Evolutionary conservation across 1,139 yeast genomes (phyloP), one percentile per base, ranked within the genome.

Genomic region (Pichia sp.): DNA sequence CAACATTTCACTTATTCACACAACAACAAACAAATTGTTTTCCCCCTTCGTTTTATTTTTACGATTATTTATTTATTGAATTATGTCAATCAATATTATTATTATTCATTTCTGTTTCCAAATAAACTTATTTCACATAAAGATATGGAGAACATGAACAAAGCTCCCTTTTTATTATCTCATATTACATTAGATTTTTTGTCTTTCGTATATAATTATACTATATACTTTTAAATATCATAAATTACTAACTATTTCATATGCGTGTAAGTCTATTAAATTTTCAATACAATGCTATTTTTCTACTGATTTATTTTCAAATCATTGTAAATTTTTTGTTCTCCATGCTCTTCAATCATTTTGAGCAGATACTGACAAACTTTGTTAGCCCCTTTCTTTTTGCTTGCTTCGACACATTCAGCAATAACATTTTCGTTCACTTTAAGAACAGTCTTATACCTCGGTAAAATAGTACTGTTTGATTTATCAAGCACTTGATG

Each of bases 291-390:
- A n/a, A n/a, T n/a, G n/a, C n/a, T n/a, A n/a, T n/a, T n/a, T n/a
- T n/a, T n/a, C n/a, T n/a, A n/a, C n/a, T n/a, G n/a, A n/a, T n/a
- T n/a, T 26, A 26, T 6, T 26, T 25, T 26, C 30, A n/a, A 26
- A 26, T 26, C 12, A 26, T 26, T 14, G 15, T 14, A n/a, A 1
- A 57, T 51, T 11, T 45, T 47, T 4, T 38, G 39, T 17, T 38
- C 32, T 0, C 50, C 50, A 34, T 39, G 35, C 3, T 28, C 31
- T 6, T 28, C 19, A 4, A 40, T 31, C 20, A 66, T 55, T 34
- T 67, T 63, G 36, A 72, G 52, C 11, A 74, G 54, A 21, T 69
- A 66, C 58, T 64, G 66, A 2, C 79, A 77, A 19, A 74, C 75
- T 43, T 67, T 58, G 4, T 72, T 66, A 57, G 67, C 63, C 2